Evolutionary conservation across 352 stramenopile species (phyloP), one percentile per base, ranked within the genome.

Genomic region (Phytophthora citrophthora): DNA sequence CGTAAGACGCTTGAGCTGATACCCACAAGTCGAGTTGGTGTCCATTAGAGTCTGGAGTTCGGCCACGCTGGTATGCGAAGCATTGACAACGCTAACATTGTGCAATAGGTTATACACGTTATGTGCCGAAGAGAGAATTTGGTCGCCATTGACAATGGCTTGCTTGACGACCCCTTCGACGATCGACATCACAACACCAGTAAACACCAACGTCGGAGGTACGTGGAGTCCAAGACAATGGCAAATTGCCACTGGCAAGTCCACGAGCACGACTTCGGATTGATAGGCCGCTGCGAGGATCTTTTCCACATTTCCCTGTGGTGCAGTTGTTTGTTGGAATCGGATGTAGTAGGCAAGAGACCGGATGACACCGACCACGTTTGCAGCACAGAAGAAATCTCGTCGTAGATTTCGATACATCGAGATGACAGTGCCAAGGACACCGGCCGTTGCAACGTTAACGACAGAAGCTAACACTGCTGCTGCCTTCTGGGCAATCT

Each of bases 381-480:
- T 72, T 34, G 52, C 47, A 27, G 51, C 58, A 15, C 64, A 72
- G n/a, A 64, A 56, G 36, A 68, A 68, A 15, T 68, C 41, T 11
- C 41, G 13, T 32, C 44, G 50, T 16, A 26, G 15, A 8, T 29
- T 38, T 8, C 60, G 32, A 18, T 58, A 60, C 2, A 51, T 18
- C 10, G 40, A 46, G 20, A 56, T 16, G 16, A 72, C 38, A 9
- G 40, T 11, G 12, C 64, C 58, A 8, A 72, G 53, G 29, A 69
- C 60, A 12, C 64, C 53, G 9, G 46, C 58, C 2, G 64, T 72
- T 1, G 59, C 64, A n/a, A 72, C 52, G 26, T 64, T 72, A n/a
- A 72, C 36, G 16, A 61, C 24, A 15, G 52, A 23, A 31, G 58
- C 41, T 3, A 68, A 29, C 15, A 64, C 47, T 41, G 52, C 51